Percentiles rank a stretch among this genome's conserved stretches.
These are phyloP conservation scores for Suhomyces yuchorum DNA, from an alignment of 1,139 yeast species.

Conservation along the genomic window DNA sequence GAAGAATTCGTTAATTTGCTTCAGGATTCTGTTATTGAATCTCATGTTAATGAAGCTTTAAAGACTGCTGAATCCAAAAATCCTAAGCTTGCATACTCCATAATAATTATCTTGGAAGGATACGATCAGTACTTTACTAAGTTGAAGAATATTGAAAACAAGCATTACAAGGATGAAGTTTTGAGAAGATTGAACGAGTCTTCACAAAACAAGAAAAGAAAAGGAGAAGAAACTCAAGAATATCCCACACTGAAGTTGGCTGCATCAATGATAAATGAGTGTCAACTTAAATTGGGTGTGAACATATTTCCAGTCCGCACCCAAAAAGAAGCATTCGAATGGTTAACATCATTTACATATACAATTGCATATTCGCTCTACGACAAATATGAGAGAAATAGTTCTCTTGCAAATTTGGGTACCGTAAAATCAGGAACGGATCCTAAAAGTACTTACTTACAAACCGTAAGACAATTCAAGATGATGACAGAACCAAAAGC, in stretches of 20 bases:
- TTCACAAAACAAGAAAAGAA: slow-evolving; percentile 9
- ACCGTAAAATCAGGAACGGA: slow-evolving; percentile 57
- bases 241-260: slow-evolving; percentile 43
- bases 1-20: slow-evolving; percentile 43
- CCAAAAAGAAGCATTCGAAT: slow-evolving; percentile 49
- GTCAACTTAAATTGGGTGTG: slow-evolving; percentile 37
- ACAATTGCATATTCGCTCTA: slow-evolving; percentile 55
- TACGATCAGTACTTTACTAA: slow-evolving; percentile 47
- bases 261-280: slow-evolving; percentile 28
- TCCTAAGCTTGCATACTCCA: slow-evolving; percentile 15
- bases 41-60: slow-evolving; percentile 24
- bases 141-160: slow-evolving; percentile 48
- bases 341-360: slow-evolving; percentile 59
- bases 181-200: slow-evolving; percentile 23
- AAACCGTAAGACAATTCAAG: slow-evolving; percentile 56
- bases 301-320: slow-evolving; percentile 53
- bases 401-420: slow-evolving; percentile 55
- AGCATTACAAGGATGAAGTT: slow-evolving; percentile 45
- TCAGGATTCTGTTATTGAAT: slow-evolving; percentile 25
- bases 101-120: slow-evolving; percentile 53
- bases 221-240: slow-evolving; percentile 2
- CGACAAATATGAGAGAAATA: slow-evolving; percentile 58
- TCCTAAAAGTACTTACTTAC: slow-evolving; percentile 46
- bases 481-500: slow-evolving; percentile 53
- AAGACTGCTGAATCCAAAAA: slow-evolving; percentile 19